phyloP scores from a whole-genome alignment of 176 grass and related monocot genomes.

The Luzula sylvatica region DNA sequence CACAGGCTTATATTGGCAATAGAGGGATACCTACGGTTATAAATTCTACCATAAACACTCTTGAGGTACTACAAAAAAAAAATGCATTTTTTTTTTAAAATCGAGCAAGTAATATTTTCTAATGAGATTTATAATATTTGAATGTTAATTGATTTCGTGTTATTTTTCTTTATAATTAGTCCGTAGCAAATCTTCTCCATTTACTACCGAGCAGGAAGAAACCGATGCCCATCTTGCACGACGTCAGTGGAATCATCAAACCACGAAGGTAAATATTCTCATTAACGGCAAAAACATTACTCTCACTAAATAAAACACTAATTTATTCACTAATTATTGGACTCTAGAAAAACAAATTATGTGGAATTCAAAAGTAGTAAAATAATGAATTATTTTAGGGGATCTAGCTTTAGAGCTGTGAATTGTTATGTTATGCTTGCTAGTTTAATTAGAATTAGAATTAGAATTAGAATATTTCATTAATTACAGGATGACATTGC shows the following conservation, averaged over 20 bases:
- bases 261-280: constrained; percentile 50
- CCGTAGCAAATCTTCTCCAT: constrained; percentile 46
- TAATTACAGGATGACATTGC: constrained; percentile 66
- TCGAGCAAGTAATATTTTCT: not conserved
- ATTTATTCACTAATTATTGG: not conserved
- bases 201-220: constrained; percentile 61
- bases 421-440: too few relatives aligned
- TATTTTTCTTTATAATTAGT: constrained; percentile 23
- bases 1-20: constrained; percentile 15
- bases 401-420: too few relatives aligned
- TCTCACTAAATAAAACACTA: not conserved
- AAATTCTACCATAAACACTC: constrained; percentile 13
- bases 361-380: not conserved
- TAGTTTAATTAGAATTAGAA: not conserved
- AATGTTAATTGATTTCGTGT: not conserved
- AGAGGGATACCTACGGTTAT: constrained; percentile 20
- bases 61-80: constrained; percentile 14
- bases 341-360: not conserved
- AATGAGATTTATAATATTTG: too few relatives aligned
- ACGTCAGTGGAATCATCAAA: constrained; percentile 79
- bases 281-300: not conserved
- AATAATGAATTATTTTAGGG: not conserved
- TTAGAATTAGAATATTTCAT: not conserved
- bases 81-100: not conserved
- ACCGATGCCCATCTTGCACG: constrained; percentile 62